Conservation (phyloP, 257 asterid species). For the Solanum phureja region DNA sequence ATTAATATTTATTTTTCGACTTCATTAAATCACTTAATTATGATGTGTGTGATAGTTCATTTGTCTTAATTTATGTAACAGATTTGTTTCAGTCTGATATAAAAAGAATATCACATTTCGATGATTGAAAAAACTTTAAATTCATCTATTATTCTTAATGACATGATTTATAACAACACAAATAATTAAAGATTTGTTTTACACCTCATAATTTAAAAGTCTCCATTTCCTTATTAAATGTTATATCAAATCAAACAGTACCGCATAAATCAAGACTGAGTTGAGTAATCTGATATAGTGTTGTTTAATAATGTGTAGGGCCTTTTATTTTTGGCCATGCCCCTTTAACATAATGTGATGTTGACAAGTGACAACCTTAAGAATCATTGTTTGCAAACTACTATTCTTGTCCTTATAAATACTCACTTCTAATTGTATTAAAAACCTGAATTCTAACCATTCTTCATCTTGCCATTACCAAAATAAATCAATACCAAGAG, state of each 20-base stretch:
- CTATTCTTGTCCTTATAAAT: neutral
- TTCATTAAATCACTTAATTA: neutral
- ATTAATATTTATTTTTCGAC: neutral
- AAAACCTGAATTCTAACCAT: neutral
- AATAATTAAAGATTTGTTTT: neutral
- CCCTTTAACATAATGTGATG: neutral
- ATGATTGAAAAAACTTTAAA: neutral
- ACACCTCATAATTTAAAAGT: neutral
- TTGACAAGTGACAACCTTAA: neutral
- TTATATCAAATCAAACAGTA: neutral
- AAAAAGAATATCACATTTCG: neutral
- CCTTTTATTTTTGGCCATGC: neutral
- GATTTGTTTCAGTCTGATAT: accelerated
- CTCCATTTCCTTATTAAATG: too few species aligned
- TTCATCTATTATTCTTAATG: neutral
- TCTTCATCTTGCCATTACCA: neutral
- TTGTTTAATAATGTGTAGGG: neutral
- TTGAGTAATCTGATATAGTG: neutral
- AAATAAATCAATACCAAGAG: neutral
- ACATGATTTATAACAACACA: neutral
- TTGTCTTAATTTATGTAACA: neutral
- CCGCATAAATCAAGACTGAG: neutral
- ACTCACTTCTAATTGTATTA: neutral
- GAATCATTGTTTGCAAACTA: neutral
- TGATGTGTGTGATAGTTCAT: neutral